Conservation (phyloP, 2,329 filamentous ascomycete genomes). For the Celoporthe dispersa region DNA sequence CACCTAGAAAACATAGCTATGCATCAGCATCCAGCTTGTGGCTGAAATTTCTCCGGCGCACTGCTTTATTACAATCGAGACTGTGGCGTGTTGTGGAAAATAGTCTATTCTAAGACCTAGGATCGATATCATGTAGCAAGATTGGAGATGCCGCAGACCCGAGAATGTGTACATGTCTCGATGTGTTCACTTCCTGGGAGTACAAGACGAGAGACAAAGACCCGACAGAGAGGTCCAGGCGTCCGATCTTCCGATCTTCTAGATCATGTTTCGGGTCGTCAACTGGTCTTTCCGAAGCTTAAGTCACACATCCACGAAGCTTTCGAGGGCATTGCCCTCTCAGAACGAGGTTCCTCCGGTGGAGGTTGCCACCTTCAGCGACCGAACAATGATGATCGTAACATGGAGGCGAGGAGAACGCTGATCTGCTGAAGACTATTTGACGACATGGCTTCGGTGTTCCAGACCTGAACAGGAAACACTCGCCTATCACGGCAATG, state of each 20-base stretch:
- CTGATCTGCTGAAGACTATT: not conserved
- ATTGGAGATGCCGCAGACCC: not conserved
- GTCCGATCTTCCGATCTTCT: not conserved
- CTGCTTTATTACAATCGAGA: not conserved
- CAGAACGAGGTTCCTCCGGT: not conserved
- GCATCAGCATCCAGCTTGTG: not conserved
- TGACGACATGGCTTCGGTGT: not conserved
- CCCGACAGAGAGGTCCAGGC: no score
- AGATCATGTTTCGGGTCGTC: not conserved
- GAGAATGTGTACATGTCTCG: not conserved
- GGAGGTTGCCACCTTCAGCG: not conserved
- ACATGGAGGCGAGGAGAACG: not conserved
- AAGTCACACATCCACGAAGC: not conserved
- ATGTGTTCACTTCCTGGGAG: not conserved
- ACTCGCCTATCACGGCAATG: not conserved
- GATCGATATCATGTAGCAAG: not conserved
- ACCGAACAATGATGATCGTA: not conserved
- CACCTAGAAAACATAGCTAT: not conserved
- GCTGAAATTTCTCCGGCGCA: not conserved
- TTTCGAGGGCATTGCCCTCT: not conserved
- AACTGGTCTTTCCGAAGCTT: not conserved
- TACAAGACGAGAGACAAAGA: not conserved
- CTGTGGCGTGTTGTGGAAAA: not conserved
- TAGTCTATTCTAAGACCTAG: not conserved
- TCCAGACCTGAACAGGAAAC: not conserved